A percentile compares a stretch with the other conserved stretches of the same genome.
These are phyloP conservation scores for Thielaviopsis ethacetica DNA, from an alignment of 2,329 filamentous ascomycete species.

Conservation along the genomic window DNA sequence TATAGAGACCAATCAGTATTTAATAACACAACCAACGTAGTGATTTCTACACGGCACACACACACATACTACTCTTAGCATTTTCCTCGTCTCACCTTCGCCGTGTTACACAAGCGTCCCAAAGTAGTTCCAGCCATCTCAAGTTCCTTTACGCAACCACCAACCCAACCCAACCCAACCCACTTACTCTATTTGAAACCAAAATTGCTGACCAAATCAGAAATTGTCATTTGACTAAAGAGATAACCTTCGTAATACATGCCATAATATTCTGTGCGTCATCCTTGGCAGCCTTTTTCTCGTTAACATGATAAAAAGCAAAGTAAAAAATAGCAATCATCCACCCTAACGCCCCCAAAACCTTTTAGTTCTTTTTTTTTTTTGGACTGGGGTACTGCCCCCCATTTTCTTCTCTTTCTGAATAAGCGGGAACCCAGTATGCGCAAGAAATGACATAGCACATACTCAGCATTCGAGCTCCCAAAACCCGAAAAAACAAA, in stretches of 20 bases:
- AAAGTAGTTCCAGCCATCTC: too few species aligned
- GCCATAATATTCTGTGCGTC: conserved; percentile 2
- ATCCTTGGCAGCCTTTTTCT: background rate
- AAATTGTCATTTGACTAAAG: conserved; percentile 2
- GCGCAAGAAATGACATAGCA: too few species aligned
- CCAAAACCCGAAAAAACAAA: background rate
- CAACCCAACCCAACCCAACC: too few species aligned
- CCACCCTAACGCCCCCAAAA: background rate
- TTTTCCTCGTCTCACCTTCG: too few species aligned
- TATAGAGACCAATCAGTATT: too few species aligned
- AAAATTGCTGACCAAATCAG: conserved; percentile 1
- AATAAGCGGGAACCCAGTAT: too few species aligned
- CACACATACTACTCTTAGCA: too few species aligned
- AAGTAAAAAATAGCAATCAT: background rate
- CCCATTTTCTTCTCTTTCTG: too few species aligned
- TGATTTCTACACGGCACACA: too few species aligned
- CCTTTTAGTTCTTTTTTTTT: background rate
- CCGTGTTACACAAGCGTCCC: background rate
- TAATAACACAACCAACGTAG: too few species aligned
- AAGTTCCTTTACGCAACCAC: too few species aligned
- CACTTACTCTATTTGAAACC: background rate
- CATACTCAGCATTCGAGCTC: too few species aligned
- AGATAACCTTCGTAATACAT: conserved; percentile 6
- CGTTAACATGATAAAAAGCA: background rate
- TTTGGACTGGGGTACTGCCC: background rate